These are phyloP conservation scores for Russula brevipes DNA, from an alignment of 768 basidiomycete genomes.

Conservation along the genomic window DNA sequence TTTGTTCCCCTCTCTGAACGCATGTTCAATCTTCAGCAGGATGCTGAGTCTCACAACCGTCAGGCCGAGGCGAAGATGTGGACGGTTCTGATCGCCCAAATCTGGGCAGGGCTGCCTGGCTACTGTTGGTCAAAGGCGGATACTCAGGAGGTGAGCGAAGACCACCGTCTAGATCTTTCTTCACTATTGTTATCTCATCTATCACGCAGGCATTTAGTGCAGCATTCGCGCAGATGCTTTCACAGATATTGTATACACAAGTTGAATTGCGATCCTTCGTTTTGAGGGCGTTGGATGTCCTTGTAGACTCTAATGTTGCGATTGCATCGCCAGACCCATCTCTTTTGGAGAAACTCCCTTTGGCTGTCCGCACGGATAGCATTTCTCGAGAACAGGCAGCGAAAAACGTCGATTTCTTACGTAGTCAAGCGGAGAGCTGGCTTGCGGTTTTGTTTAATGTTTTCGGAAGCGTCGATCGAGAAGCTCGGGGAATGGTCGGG, in stretches of 20 bases:
- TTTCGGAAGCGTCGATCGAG: conserved; percentile 79
- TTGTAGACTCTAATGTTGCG: conserved; percentile 75
- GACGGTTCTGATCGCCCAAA: conserved; percentile 88
- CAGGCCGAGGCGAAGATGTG: conserved; percentile 90
- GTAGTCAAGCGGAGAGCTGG: conserved; percentile 83
- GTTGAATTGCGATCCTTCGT: conserved; percentile 77
- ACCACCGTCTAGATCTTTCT: not conserved
- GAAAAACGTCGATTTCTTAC: conserved; percentile 66
- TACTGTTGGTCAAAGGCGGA: conserved; percentile 85
- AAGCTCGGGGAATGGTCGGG: conserved; percentile 70
- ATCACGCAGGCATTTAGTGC: conserved; percentile 61
- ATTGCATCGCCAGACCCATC: conserved; percentile 40
- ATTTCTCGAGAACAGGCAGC: conserved; percentile 57
- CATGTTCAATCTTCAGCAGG: conserved; percentile 84
- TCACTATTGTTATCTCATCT: not conserved
- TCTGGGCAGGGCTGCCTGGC: conserved; percentile 87
- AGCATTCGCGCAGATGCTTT: conserved; percentile 82
- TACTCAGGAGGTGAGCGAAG: conserved; percentile 52
- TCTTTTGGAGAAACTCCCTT: conserved; percentile 28
- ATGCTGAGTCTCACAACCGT: conserved; percentile 65
- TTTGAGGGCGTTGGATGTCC: conserved; percentile 69
- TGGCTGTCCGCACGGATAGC: conserved; percentile 29
- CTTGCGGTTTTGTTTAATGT: conserved; percentile 94
- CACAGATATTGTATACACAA: conserved; percentile 89
- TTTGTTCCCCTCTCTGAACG: conserved; percentile 93